Evolutionary conservation across 2,329 filamentous ascomycete species (phyloP), one percentile per base, ranked within the genome.

Genomic region (Ophiostoma piceae): DNA sequence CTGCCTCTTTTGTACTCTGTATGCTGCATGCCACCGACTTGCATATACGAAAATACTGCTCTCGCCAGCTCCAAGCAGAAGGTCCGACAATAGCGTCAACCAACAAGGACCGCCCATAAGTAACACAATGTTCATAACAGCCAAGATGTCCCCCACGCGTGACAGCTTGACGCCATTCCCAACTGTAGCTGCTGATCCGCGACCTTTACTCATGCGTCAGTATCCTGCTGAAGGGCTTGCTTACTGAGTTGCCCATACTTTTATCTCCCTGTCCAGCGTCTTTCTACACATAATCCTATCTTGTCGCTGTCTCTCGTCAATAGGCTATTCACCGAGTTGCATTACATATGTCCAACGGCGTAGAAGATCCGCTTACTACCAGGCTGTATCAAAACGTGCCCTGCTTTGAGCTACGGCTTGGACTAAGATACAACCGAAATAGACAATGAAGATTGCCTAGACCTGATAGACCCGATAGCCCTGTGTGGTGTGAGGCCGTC

Each of bases 401-500:
- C 51, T 57, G 51, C 51, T 57, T 57, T 57, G 22, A 19, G 43
- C 16, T n/a, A n/a, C 19, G 43, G 16, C 16, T n/a, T 14, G 3
- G n/a, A 26, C 2, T 26, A 26, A 57, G 22, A 51, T 22, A 51
- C 16, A 5, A n/a, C 47, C 1, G 19, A 51, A 5, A 22, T 2
- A 22, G 16, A 51, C 43, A 16, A 51, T 19, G 51, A 29, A 57
- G 51, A 57, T 5, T 29, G 2, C 51, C 51, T 57, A 22, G 51
- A 54, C 47, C 47, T 19, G 47, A n/a, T 60, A 29, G 64, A 47
- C 19, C 51, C 51, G 51, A 26, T 62, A 32, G 65, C 29, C 19
- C 39, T 43, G 43, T 41, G 41, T 66, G 60, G 60, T 66, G 43
- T 66, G 68, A 57, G 43, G 64, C 11, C 57, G 22, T 47, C 39